Base-by-base conservation (phyloP, 2,329 filamentous ascomycete genomes). In the Colletotrichum chlorophyti region DNA sequence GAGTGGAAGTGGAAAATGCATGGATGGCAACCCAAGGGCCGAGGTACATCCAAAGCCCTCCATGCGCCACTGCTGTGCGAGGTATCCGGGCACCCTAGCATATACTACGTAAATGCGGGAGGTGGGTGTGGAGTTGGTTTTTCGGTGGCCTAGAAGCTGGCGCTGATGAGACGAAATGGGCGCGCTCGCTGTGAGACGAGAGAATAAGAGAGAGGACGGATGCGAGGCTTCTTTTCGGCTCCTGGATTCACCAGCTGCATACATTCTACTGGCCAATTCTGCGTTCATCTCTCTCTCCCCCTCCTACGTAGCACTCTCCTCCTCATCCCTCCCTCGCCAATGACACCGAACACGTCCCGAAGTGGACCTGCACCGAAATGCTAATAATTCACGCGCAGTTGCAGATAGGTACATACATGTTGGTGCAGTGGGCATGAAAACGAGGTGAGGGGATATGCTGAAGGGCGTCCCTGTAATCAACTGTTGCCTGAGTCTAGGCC, bases 301-400 rank as follows among this genome's bases (percentile, higher is more conserved):
- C n/a, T n/a, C n/a, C n/a, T n/a, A n/a, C n/a, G n/a, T n/a, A n/a
- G n/a, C n/a, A n/a, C n/a, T n/a, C n/a, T n/a, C n/a, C n/a, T n/a
- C n/a, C n/a, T n/a, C n/a, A n/a, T n/a, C n/a, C n/a, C n/a, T n/a
- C n/a, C n/a, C n/a, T n/a, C n/a, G n/a, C n/a, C n/a, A n/a, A n/a
- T n/a, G n/a, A n/a, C 40, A 40, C 46, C 54, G 53, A 62, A 57
- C 46, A n/a, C n/a, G n/a, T n/a, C n/a, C n/a, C n/a, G n/a, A n/a
- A n/a, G n/a, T n/a, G n/a, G n/a, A n/a, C n/a, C n/a, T 27, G 54
- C 62, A 57, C 46, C 51, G 53, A 61, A 58, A 61, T 61, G n/a
- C n/a, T n/a, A 24, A 42, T 19, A 45, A 58, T 58, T 32, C 26
- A 46, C 17, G 31, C 45, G 21, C 51, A 38, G 35, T 41, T 32